These are phyloP conservation scores for Stylosanthes scabra DNA, from an alignment of 331 rosid genomes.

Conservation along the genomic window DNA sequence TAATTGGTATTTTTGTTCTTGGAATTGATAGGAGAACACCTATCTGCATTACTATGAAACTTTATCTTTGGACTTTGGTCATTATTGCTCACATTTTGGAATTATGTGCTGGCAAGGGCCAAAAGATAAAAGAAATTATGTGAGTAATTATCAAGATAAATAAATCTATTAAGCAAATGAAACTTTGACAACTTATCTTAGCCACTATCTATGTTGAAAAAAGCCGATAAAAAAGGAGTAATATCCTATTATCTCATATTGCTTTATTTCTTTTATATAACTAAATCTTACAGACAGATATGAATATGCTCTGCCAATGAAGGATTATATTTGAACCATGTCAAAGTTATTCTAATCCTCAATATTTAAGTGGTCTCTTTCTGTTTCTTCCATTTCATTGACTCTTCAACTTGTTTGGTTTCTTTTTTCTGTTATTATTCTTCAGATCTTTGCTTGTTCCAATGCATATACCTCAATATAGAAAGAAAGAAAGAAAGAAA, in stretches of 20 bases:
- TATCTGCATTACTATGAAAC: no score
- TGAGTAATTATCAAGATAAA: background rate
- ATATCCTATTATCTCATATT: background rate
- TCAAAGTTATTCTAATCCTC: background rate
- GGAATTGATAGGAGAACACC: no score
- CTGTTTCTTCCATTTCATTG: conserved; percentile 19
- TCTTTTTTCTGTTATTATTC: conserved; percentile 42
- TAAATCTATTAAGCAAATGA: background rate
- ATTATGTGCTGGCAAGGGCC: background rate
- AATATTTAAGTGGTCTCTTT: background rate
- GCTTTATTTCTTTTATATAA: conserved; percentile 25
- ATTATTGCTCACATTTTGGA: no score
- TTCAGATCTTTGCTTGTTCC: conserved; percentile 45
- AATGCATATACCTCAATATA: conserved; percentile 44
- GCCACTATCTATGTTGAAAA: background rate
- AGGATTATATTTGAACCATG: conserved; percentile 30
- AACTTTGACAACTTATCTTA: background rate
- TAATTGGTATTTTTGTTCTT: no score
- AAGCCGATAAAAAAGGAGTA: background rate
- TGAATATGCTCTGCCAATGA: background rate
- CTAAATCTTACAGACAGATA: background rate
- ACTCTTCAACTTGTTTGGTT: conserved; percentile 41
- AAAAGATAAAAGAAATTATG: background rate
- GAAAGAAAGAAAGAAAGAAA: conserved; percentile 25
- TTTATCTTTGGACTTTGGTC: no score